Conservation (phyloP, 2,329 filamentous ascomycete species). For the Aspergillus unguis region DNA sequence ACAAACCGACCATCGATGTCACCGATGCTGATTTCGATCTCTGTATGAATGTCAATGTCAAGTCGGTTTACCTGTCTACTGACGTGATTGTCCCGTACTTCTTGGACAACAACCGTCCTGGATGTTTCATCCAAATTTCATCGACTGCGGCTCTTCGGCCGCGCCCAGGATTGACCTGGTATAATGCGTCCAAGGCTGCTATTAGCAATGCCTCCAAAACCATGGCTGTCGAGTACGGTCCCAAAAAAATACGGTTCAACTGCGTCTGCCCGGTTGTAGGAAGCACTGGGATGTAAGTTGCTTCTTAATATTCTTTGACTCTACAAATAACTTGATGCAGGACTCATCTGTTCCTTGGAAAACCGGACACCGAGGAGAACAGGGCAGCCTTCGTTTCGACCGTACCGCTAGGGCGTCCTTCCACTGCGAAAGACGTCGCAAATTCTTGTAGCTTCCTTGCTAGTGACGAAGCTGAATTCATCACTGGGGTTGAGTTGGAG, state of each 20-base stretch:
- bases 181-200: slow-evolving; percentile 41
- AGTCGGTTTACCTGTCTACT: slow-evolving; percentile 36
- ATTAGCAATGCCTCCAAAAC: slow-evolving; percentile 33
- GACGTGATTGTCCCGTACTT: slow-evolving; percentile 36
- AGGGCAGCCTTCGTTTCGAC: slow-evolving; percentile 35
- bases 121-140: slow-evolving; percentile 41
- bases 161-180: slow-evolving; percentile 41
- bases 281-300: slow-evolving; percentile 22
- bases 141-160: slow-evolving; percentile 39
- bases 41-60: slow-evolving; percentile 42
- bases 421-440: slow-evolving; percentile 56
- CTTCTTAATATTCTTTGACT: background rate
- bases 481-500: slow-evolving; percentile 65
- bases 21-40: slow-evolving; percentile 40
- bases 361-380: slow-evolving; percentile 38
- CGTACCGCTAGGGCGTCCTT: slow-evolving; percentile 36
- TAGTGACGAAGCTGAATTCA: slow-evolving; percentile 65
- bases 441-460: slow-evolving; percentile 66
- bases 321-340: slow-evolving; percentile 24
- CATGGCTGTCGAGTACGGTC: slow-evolving; percentile 26
- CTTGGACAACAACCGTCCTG: slow-evolving; percentile 31
- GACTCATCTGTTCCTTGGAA: slow-evolving; percentile 56
- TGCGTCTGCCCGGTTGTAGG: slow-evolving; percentile 25
- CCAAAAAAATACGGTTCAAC: slow-evolving; percentile 25
- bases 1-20: slow-evolving; percentile 37